Evolutionary conservation across 352 stramenopile species (phyloP).

Genomic region (Nothophytophthora sp.): DNA sequence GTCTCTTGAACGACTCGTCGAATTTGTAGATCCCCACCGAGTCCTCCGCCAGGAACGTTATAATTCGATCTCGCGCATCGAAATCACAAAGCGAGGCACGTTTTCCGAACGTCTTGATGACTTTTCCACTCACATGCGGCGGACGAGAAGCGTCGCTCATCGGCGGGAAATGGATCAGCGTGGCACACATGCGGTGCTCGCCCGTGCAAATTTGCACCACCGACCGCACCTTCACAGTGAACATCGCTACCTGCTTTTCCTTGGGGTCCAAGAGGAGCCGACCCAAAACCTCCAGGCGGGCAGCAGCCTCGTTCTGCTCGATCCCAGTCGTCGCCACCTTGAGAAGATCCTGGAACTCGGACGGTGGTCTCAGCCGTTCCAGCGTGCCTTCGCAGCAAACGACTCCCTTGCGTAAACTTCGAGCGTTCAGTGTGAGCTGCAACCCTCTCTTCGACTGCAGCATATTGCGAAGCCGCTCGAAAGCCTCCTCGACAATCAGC

Average conservation of each 20-base stretch:
- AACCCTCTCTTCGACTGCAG: conserved; percentile 10
- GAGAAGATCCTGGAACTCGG: conserved; percentile 11
- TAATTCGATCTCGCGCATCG: conserved; percentile 16
- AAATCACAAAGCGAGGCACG: conserved; percentile 27
- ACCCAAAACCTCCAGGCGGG: conserved; percentile 11
- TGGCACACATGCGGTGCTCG: conserved; percentile 16
- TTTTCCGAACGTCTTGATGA: conserved; percentile 17
- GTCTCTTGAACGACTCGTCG: conserved; percentile 25
- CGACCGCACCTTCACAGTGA: conserved; percentile 31
- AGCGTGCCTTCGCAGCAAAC: conserved; percentile 5
- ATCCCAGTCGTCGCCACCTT: conserved; percentile 15
- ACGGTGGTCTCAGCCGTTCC: conserved; percentile 1
- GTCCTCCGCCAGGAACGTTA: conserved; percentile 20
- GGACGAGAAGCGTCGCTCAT: not conserved
- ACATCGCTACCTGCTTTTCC: conserved; percentile 23
- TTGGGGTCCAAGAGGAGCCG: not conserved
- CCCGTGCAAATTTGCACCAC: conserved; percentile 17
- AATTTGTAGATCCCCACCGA: conserved; percentile 30
- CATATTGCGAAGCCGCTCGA: conserved; percentile 3
- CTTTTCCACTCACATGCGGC: conserved; percentile 2
- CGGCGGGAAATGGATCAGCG: conserved; percentile 17
- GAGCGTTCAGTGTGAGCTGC: conserved; percentile 3
- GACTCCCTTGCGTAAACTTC: not conserved
- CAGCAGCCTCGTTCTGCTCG: not conserved
- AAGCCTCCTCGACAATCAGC: conserved; percentile 1